Base-by-base conservation (phyloP, 306 rosid species). In the Lathyrus oleraceus region DNA sequence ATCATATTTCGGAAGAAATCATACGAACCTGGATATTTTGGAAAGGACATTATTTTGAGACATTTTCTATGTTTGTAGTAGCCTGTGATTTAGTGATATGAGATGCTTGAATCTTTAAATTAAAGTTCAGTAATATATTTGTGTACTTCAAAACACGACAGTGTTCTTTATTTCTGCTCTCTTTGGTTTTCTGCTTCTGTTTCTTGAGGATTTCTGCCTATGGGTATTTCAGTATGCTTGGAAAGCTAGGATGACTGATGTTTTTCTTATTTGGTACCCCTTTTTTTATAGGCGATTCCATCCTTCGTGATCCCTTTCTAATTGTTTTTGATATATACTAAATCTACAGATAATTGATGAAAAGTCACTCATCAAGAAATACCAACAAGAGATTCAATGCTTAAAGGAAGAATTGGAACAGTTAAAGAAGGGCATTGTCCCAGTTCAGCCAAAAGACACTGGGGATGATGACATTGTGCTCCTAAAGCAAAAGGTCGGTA, bases 331-430 rank as follows among this genome's bases (percentile, higher is more conserved):
- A 64, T 23, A 9, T 49, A 25, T n/a, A 19, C 59, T 43, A 70
- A 69, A 64, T 45, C 80, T 77, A 88, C 88, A 95, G 99, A 95
- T 95, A 82, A 87, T 95, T 81, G 99, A 95, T 81, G 99, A 95
- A 87, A 95, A 95, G 74, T 95, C 99, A 6, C 97, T 95, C 48
- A 95, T 95, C 71, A 95, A 95, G 86, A 95, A 95, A 79, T 95
- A 95, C 79, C 99, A 95, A 77, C 86, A 86, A 10, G 96, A 95
- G 88, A 95, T 95, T 77, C 96, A 79, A 61, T 72, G 81, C 81
- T 83, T 95, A 74, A 95, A 82, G 89, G 96, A 95, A 79, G 99
- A 95, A 81, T 76, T 95, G 72, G 96, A 95, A 15, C 95, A 89
- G 70, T 72, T 95, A 77, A 91, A 87, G 88, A 84, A 66, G 79